Conservation (phyloP, 129 eudicot genomes). For the Flaveria brownii region DNA sequence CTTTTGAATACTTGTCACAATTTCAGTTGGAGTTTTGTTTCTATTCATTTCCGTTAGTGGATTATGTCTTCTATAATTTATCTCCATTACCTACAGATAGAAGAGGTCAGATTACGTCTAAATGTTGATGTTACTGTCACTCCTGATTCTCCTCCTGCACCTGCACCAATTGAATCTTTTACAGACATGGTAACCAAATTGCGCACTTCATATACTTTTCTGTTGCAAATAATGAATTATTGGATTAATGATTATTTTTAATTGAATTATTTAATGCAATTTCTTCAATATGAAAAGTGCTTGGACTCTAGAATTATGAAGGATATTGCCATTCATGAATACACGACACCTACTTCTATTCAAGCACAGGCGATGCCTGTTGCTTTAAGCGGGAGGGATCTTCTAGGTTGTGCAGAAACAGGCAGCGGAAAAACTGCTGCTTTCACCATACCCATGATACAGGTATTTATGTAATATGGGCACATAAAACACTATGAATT, state of each 20-base stretch:
- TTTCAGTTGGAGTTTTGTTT: too few relatives aligned
- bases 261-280: too few relatives aligned
- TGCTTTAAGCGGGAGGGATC: slow-evolving; percentile 86
- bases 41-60: neutral
- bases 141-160: slow-evolving; percentile 65
- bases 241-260: too few relatives aligned
- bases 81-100: slow-evolving; percentile 46
- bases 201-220: neutral
- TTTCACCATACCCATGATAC: slow-evolving; percentile 77
- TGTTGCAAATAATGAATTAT: neutral
- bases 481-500: neutral
- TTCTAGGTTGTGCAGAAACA: slow-evolving; percentile 88
- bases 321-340: slow-evolving; percentile 69
- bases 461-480: slow-evolving; percentile 40
- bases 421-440: slow-evolving; percentile 97
- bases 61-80: neutral
- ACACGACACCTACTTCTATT: slow-evolving; percentile 77
- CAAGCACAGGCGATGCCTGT: slow-evolving; percentile 95
- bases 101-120: slow-evolving; percentile 79
- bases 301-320: slow-evolving; percentile 66
- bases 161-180: slow-evolving; percentile 82
- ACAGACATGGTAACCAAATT: slow-evolving; percentile 63
- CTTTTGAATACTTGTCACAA: neutral
- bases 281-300: slow-evolving; percentile 35
- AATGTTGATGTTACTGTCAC: slow-evolving; percentile 72